Evolutionary conservation across 2,329 filamentous ascomycete species (phyloP).

Genomic region (Fusarium cyanostomum): DNA sequence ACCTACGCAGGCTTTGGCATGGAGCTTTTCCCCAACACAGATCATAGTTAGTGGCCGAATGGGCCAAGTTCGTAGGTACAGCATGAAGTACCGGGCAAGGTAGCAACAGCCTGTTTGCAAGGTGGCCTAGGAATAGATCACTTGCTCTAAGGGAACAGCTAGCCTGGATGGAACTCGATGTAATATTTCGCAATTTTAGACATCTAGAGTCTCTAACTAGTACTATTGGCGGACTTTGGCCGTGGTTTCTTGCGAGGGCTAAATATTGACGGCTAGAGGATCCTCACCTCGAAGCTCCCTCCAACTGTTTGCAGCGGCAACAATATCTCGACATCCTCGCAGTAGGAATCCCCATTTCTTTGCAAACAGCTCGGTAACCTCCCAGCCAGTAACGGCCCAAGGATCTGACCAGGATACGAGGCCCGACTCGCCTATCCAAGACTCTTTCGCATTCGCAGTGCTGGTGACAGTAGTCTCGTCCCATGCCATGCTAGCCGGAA

Average conservation of each 20-base stretch:
- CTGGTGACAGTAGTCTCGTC: no score
- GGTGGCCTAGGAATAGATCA: no score
- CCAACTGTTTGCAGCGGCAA: conserved; percentile 26
- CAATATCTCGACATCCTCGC: conserved; percentile 19
- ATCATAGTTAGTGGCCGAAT: no score
- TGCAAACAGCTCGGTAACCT: conserved; percentile 9
- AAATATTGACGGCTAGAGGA: conserved; percentile 13
- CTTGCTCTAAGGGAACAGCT: no score
- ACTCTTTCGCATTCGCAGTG: neutral
- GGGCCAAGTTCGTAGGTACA: no score
- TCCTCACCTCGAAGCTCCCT: conserved; percentile 24
- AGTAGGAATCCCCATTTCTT: conserved; percentile 32
- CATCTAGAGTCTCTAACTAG: no score
- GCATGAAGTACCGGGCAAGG: no score
- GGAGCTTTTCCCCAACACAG: no score
- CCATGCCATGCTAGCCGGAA: neutral
- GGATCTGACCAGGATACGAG: neutral
- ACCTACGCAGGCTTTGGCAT: no score
- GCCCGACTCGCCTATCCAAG: neutral
- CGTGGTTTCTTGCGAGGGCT: neutral
- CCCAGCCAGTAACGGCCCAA: neutral
- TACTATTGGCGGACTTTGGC: no score
- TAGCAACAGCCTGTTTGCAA: no score
- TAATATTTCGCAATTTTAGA: neutral
- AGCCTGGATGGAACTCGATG: no score